Conservation (phyloP, 495 filamentous ascomycete genomes). For the Tetracladium setigerum region DNA sequence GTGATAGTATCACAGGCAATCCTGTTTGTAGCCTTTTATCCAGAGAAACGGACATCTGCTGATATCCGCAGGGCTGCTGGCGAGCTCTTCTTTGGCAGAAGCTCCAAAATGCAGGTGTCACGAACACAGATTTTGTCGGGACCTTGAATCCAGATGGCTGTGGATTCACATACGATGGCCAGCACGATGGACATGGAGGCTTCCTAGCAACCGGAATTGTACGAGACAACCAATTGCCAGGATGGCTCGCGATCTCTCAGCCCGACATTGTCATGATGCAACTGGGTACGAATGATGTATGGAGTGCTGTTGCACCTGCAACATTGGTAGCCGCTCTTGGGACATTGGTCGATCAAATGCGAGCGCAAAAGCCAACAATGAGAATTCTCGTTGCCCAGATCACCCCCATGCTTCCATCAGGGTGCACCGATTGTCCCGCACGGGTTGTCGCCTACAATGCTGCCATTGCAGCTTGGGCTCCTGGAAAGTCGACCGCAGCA, state of each 20-base stretch:
- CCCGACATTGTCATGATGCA: conserved; percentile 40
- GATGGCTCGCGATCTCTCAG: conserved; percentile 31
- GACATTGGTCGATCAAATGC: conserved; percentile 32
- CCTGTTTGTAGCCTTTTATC: conserved; percentile 18
- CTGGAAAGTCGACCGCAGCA: conserved; percentile 23
- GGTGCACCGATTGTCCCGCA: conserved; percentile 23
- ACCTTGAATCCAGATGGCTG: conserved; percentile 27
- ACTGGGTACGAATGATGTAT: conserved; percentile 42
- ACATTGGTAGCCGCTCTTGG: conserved; percentile 32
- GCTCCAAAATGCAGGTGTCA: conserved; percentile 23
- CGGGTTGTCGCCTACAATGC: conserved; percentile 29
- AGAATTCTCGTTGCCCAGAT: conserved; percentile 41
- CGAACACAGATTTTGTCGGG: conserved; percentile 32
- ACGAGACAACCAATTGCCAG: conserved; percentile 28
- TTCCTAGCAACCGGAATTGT: conserved; percentile 34
- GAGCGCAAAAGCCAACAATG: conserved; percentile 31
- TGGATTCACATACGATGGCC: conserved; percentile 35
- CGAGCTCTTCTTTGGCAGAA: conserved; percentile 30
- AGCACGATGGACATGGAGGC: conserved; percentile 39
- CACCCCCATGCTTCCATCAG: conserved; percentile 32
- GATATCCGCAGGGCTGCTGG: conserved; percentile 29
- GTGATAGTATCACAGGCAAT: conserved; percentile 33
- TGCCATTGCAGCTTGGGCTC: conserved; percentile 33
- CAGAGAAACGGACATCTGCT: background rate
- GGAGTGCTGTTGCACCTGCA: conserved; percentile 23